Conservation (phyloP, 768 basidiomycete genomes). For the Suillus paluster region DNA sequence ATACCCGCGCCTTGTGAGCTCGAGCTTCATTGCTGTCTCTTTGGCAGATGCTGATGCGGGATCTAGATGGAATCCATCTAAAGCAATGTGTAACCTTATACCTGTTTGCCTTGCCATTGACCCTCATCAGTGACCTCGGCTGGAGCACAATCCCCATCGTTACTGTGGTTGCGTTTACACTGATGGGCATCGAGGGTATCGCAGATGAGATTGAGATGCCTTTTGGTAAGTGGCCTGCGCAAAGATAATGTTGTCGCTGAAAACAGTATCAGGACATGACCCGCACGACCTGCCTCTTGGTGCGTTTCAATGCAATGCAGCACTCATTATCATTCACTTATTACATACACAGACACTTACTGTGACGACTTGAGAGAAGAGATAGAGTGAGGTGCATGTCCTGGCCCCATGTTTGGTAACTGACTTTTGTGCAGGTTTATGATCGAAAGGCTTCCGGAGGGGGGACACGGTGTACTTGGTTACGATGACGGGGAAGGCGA, state of each 20-base stretch:
- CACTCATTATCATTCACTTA: conserved; percentile 5
- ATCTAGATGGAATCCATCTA: conserved; percentile 81
- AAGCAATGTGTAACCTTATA: conserved; percentile 96
- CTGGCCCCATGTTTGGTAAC: conserved; percentile 7
- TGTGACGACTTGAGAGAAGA: conserved; percentile 88
- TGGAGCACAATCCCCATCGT: conserved; percentile 88
- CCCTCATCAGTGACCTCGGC: conserved; percentile 79
- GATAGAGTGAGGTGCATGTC: conserved; percentile 60
- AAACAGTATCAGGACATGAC: conserved; percentile 52
- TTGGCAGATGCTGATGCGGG: conserved; percentile 14
- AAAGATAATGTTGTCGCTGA: conserved; percentile 6
- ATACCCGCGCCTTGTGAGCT: conserved; percentile 75
- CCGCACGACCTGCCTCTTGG: conserved; percentile 76
- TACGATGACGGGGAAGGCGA: conserved; percentile 84
- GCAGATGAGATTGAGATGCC: conserved; percentile 96
- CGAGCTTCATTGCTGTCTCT: conserved; percentile 6
- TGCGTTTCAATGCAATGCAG: conserved; percentile 27
- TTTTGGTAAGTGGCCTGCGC: conserved; percentile 60
- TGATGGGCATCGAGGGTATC: conserved; percentile 96
- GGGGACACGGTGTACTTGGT: conserved; percentile 72
- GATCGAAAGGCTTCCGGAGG: conserved; percentile 71
- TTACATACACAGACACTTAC: conserved; percentile 66
- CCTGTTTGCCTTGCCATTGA: conserved; percentile 88
- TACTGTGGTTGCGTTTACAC: conserved; percentile 85
- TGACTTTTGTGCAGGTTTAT: conserved; percentile 54